Conservation (phyloP, 208 protist genomes). For the Leishmania gerbilli region DNA sequence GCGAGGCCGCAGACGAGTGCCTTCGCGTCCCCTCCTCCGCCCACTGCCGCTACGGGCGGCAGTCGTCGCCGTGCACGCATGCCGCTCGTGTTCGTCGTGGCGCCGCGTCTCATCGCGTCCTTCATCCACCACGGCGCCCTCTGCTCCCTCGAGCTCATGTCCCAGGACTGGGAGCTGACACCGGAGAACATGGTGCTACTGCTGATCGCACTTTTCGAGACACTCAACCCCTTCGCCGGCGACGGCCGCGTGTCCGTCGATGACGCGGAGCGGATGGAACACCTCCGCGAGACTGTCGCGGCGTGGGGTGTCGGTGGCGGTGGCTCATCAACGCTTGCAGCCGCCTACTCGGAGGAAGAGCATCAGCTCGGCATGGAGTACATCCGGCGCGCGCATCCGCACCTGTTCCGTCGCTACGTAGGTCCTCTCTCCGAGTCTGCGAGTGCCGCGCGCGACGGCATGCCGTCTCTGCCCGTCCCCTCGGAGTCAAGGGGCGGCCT, state of each 20-base stretch:
- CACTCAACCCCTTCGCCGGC: constrained; percentile 66
- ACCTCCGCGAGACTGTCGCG: constrained; percentile 19
- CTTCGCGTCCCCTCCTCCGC: background rate
- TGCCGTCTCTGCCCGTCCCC: background rate
- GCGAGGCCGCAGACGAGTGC: background rate
- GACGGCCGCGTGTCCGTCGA: constrained; percentile 60
- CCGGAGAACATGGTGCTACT: constrained; percentile 53
- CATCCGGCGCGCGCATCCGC: constrained; percentile 68
- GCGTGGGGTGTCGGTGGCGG: background rate
- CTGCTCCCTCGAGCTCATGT: constrained; percentile 88
- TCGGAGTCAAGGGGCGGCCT: background rate
- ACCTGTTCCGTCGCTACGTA: constrained; percentile 65
- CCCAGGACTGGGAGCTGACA: constrained; percentile 69
- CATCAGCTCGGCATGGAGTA: constrained; percentile 65
- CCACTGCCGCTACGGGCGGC: background rate
- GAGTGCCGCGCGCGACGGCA: background rate
- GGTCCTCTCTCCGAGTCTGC: background rate
- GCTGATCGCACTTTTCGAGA: constrained; percentile 62
- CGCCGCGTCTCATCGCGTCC: constrained; percentile 67
- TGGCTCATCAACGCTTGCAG: background rate
- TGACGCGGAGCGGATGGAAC: constrained; percentile 27
- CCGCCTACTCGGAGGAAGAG: constrained; percentile 65
- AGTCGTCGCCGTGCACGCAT: constrained; percentile 35
- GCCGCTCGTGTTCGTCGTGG: constrained; percentile 81
- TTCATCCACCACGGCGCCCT: constrained; percentile 87